Evolutionary conservation across 331 rosid genomes (phyloP).

Genomic region (Cydonia oblonga): DNA sequence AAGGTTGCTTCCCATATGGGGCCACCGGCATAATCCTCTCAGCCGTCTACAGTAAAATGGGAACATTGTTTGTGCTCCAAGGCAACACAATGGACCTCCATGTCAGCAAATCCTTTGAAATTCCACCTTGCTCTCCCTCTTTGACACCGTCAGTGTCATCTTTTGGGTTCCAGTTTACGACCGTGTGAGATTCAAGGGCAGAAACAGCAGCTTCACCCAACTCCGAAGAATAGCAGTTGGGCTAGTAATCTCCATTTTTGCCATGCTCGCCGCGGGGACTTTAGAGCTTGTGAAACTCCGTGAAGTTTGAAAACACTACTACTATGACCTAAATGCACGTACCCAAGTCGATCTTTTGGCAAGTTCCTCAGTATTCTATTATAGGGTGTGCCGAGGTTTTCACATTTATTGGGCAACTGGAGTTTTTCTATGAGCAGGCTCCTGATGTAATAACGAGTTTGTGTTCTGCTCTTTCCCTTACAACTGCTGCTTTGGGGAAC

Average conservation of each 20-base stretch:
- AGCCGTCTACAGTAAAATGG: conserved; percentile 6
- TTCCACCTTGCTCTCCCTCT: conserved; percentile 9
- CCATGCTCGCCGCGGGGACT: not conserved
- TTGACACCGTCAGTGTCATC: conserved; percentile 14
- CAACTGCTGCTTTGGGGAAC: conserved; percentile 2
- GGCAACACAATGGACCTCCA: conserved; percentile 8
- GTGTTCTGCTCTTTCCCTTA: not conserved
- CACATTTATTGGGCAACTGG: conserved; percentile 2
- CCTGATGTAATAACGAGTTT: conserved; percentile 9
- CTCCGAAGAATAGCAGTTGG: conserved; percentile 12
- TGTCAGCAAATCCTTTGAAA: not conserved
- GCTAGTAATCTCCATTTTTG: not conserved
- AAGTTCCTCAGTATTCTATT: conserved; percentile 11
- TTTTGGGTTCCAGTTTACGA: conserved; percentile 6
- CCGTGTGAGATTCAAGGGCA: not conserved
- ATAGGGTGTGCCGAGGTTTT: conserved; percentile 10
- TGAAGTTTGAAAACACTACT: not conserved
- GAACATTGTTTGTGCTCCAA: conserved; percentile 6
- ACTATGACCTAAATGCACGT: conserved; percentile 2
- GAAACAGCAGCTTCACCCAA: conserved; percentile 5
- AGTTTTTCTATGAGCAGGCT: conserved; percentile 8
- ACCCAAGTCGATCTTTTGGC: conserved; percentile 6
- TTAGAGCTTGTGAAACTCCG: conserved; percentile 8
- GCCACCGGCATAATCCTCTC: conserved; percentile 15
- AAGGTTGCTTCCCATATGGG: conserved; percentile 2